A percentile compares a stretch with the other conserved stretches of the same genome.
phyloP scores from a whole-genome alignment of 176 grass and related monocot genomes.

The Oryza meridionalis region DNA sequence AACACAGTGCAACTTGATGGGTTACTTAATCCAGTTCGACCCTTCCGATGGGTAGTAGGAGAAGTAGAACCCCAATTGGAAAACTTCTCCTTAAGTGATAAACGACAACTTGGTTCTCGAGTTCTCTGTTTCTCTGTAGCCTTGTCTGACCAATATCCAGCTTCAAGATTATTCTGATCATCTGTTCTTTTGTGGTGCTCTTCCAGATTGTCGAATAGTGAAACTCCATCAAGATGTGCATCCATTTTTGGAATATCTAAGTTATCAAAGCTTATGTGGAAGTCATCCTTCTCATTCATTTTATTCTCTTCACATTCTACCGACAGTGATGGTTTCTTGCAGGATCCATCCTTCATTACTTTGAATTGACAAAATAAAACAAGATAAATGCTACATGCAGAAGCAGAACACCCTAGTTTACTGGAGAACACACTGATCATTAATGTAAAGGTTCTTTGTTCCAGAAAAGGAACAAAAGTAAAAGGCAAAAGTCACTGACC shows the following conservation, averaged over 20 bases:
- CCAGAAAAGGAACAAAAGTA: conserved; percentile 1
- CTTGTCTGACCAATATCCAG: conserved; percentile 43
- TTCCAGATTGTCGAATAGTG: conserved; percentile 38
- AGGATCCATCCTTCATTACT: conserved; percentile 41
- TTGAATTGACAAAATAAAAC: conserved; percentile 23
- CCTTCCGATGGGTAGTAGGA: conserved; percentile 37
- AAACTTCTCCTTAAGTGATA: conserved; percentile 57
- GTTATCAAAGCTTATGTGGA: conserved; percentile 42
- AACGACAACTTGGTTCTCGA: conserved; percentile 46
- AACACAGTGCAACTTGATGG: conserved; percentile 28
- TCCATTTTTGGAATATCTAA: conserved; percentile 49
- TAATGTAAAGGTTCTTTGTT: conserved; percentile 25
- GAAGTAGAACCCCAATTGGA: conserved; percentile 39
- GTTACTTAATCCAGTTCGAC: conserved; percentile 25
- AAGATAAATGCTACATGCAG: conserved; percentile 18
- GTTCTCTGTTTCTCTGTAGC: conserved; percentile 31
- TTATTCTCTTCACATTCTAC: conserved; percentile 35
- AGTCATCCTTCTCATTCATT: conserved; percentile 43
- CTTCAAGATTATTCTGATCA: conserved; percentile 40
- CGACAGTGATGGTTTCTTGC: conserved; percentile 45
- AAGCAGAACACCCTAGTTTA: conserved; percentile 28
- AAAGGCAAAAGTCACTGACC: conserved; percentile 42
- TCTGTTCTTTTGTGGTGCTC: conserved; percentile 33
- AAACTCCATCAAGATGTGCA: conserved; percentile 40
- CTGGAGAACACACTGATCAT: conserved; percentile 26